Conservation (phyloP, 208 protist species). For the Leishmania amazonensis region DNA sequence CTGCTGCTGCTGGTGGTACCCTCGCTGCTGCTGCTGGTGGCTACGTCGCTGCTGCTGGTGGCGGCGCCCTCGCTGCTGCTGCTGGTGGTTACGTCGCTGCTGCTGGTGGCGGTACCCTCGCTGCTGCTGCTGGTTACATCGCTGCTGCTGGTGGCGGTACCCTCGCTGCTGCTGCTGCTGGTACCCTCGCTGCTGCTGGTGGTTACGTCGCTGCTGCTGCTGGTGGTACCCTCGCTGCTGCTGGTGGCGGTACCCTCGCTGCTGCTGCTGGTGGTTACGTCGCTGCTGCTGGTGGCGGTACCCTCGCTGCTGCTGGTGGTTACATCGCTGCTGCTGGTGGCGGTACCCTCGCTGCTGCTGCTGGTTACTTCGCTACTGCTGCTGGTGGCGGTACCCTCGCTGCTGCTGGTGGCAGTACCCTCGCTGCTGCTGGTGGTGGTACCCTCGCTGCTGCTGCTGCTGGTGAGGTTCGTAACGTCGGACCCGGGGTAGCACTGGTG, state of each 20-base stretch:
- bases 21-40: not conserved
- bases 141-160: too few relatives aligned
- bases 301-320: not conserved
- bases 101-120: too few relatives aligned
- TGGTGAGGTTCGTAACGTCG: not conserved
- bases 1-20: not conserved
- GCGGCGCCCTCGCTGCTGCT: too few relatives aligned
- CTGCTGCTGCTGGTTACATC: too few relatives aligned
- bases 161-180: too few relatives aligned
- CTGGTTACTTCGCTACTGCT: not conserved
- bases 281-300: not conserved
- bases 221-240: too few relatives aligned
- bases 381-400: too few relatives aligned
- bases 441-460: not conserved
- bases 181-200: too few relatives aligned
- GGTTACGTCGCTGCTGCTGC: too few relatives aligned
- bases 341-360: not conserved
- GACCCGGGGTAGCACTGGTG: conserved; percentile 41
- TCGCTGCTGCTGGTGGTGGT: not conserved
- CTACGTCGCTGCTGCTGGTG: not conserved
- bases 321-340: not conserved
- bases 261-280: not conserved
- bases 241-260: too few relatives aligned
- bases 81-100: too few relatives aligned
- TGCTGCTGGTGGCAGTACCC: not conserved